These are phyloP conservation scores for Penicillium atrosanguineum DNA, from an alignment of 495 filamentous ascomycete genomes.

Conservation along the genomic window DNA sequence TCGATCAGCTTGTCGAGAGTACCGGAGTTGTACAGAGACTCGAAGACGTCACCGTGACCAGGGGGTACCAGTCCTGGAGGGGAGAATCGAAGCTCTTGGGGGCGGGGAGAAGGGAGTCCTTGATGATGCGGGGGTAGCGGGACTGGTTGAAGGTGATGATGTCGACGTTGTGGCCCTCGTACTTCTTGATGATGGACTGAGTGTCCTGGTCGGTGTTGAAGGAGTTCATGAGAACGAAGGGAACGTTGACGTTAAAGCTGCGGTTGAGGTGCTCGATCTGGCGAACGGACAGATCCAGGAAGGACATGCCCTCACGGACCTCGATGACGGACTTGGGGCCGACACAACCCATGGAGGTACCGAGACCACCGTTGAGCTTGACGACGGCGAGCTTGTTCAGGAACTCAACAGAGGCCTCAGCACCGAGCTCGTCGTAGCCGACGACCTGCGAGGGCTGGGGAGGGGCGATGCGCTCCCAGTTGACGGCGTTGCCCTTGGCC, in stretches of 20 bases:
- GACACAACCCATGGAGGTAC: slow-evolving; percentile 99
- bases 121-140: slow-evolving; percentile 92
- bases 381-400: slow-evolving; percentile 97
- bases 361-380: slow-evolving; percentile 98
- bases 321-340: slow-evolving; percentile 99
- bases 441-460: slow-evolving; percentile 90
- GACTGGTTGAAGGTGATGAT: slow-evolving; percentile 99
- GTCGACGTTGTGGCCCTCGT: slow-evolving; percentile 99
- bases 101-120: slow-evolving; percentile 95
- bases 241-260: slow-evolving; percentile 94
- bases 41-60: slow-evolving; percentile 98
- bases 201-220: slow-evolving; percentile 99
- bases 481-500: slow-evolving; percentile 91
- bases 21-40: slow-evolving; percentile 99
- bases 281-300: slow-evolving; percentile 96
- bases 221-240: slow-evolving; percentile 99
- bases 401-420: slow-evolving; percentile 84
- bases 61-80: slow-evolving; percentile 99
- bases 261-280: slow-evolving; percentile 99
- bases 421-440: slow-evolving; percentile 82
- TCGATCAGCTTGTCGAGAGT: slow-evolving; percentile 94
- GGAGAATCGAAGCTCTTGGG: slow-evolving; percentile 86
- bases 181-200: slow-evolving; percentile 99
- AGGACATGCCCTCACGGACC: slow-evolving; percentile 99
- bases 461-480: slow-evolving; percentile 94